Evolutionary conservation across 2,329 filamentous ascomycete genomes (phyloP), one percentile per base, ranked within the genome.

Genomic region (Colletotrichum tabaci): DNA sequence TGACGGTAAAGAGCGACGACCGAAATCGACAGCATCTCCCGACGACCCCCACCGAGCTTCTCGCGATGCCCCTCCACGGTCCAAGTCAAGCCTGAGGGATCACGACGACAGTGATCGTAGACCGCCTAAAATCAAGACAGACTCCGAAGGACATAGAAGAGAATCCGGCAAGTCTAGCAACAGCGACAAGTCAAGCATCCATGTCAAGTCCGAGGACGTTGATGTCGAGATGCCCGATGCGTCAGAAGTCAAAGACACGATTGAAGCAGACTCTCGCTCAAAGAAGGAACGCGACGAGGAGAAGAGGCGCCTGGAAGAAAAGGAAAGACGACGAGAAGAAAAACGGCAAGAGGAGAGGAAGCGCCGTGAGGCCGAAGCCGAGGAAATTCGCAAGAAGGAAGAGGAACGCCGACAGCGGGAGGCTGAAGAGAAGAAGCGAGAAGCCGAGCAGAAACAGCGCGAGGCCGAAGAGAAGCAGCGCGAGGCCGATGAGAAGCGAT

Each of bases 181-280:
- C 2, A 79, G 80, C 4, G 87, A 89, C 50, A 87, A 86, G 75
- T 78, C 80, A 18, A 85, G 82, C 66, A 87, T 89, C n/a, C 85
- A 86, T 58, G 87, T 90, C 50, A 89, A 89, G 74, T 87, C 87
- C 0, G 88, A 90, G 72, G 88, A 90, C 66, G 77, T 82, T 2
- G 89, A 90, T 66, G 77, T 88, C 10, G 87, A 88, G 23, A 90
- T 90, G 88, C 81, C 80, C 2, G 88, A 90, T 73, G 84, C 82
- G 2, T 80, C 80, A 53, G 76, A 75, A 15, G 75, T 77, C 5
- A 78, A 77, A 49, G 76, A 77, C 21, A 72, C 67, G 3, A 78
- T 77, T 21, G 79, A 79, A 10, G 74, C 74, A 6, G 79, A 80
- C 38, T 73, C 75, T 4, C 80, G 76, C 61, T 47, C 78, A 16